A percentile compares a stretch with the other conserved stretches of the same genome.
These are phyloP conservation scores for Kwoniella shivajii DNA, from an alignment of 1,284 basidiomycete genomes.

Conservation along the genomic window DNA sequence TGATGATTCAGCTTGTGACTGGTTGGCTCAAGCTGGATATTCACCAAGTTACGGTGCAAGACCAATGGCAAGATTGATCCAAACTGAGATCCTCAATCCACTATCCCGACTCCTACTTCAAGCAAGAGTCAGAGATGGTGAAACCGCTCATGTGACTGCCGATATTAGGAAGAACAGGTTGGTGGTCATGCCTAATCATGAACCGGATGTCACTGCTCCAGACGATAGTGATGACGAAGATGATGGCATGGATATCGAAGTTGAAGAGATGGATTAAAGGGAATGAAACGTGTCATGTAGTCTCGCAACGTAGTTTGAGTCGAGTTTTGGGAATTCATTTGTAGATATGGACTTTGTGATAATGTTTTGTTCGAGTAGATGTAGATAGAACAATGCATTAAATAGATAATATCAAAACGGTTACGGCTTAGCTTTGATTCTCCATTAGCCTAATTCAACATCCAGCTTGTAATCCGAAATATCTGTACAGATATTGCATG, in stretches of 20 bases:
- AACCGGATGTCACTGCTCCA: conserved; percentile 44
- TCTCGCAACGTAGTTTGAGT: background rate
- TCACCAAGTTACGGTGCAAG: conserved; percentile 84
- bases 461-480: no score
- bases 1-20: conserved; percentile 75
- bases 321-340: background rate
- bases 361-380: background rate
- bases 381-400: background rate
- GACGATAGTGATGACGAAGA: conserved; percentile 46
- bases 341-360: no score
- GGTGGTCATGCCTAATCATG: conserved; percentile 80
- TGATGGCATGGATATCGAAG: conserved; percentile 49
- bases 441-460: background rate
- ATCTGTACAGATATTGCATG: no score
- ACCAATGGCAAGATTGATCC: conserved; percentile 88
- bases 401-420: background rate
- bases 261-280: conserved; percentile 54
- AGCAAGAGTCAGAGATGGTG: conserved; percentile 79
- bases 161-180: conserved; percentile 83
- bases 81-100: conserved; percentile 90
- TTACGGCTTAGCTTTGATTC: background rate
- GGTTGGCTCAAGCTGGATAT: conserved; percentile 82
- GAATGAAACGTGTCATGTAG: background rate
- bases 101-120: conserved; percentile 84
- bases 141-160: conserved; percentile 73